phyloP scores from a whole-genome alignment of 2,329 filamentous ascomycete genomes.

The Fusarium nurragi region DNA sequence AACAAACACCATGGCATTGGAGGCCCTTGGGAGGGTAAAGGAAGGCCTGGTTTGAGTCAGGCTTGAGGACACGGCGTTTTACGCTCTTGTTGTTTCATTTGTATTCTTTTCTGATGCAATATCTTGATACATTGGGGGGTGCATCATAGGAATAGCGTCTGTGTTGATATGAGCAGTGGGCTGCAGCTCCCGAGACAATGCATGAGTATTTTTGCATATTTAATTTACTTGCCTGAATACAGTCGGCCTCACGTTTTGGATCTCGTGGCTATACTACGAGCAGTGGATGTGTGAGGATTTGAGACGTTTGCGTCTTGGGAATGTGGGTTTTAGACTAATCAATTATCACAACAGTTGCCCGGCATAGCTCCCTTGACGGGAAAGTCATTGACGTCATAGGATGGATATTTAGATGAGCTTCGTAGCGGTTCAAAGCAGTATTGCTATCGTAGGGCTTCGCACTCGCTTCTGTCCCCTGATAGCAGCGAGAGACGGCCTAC shows the following conservation, averaged over 20 bases:
- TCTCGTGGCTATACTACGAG: background rate
- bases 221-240: constrained; percentile 36
- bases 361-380: too few relatives aligned
- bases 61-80: constrained; percentile 39
- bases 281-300: background rate
- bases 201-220: constrained; percentile 36
- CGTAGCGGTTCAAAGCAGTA: background rate
- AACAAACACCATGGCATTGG: constrained; percentile 26
- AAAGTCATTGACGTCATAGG: constrained; percentile 15
- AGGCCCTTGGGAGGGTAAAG: constrained; percentile 10
- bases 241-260: background rate
- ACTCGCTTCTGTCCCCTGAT: constrained; percentile 14
- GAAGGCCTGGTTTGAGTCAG: constrained; percentile 30
- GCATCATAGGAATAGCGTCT: constrained; percentile 34
- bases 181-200: constrained; percentile 34
- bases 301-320: constrained; percentile 3
- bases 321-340: too few relatives aligned
- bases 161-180: constrained; percentile 41
- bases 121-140: constrained; percentile 36
- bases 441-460: constrained; percentile 7
- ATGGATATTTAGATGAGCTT: background rate
- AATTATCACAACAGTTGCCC: too few relatives aligned
- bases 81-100: constrained; percentile 7
- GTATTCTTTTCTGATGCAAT: constrained; percentile 18
- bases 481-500: background rate